Conservation (phyloP, 805 yeast genomes). For the Komagataella pastoris region DNA sequence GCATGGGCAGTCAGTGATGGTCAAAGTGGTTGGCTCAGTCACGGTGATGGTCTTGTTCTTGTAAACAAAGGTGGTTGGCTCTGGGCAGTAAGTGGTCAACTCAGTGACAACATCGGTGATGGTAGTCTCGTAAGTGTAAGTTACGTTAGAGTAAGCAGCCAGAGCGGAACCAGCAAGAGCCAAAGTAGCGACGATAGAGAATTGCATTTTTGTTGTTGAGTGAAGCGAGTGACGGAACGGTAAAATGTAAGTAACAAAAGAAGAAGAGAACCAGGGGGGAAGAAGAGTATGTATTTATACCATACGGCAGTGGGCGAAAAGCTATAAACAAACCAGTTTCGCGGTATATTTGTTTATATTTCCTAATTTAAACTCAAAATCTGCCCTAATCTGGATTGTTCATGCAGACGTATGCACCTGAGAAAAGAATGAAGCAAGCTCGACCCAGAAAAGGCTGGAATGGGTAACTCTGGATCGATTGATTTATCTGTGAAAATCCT, state of each 20-base stretch:
- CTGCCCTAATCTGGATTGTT: not conserved
- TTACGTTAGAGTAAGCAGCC: conserved; percentile 30
- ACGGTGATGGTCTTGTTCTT: conserved; percentile 63
- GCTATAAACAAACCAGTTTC: not conserved
- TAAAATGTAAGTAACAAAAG: conserved; percentile 2
- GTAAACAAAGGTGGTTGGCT: conserved; percentile 49
- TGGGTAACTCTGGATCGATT: not conserved
- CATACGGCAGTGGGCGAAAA: not conserved
- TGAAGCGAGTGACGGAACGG: conserved; percentile 17
- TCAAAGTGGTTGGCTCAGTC: conserved; percentile 68
- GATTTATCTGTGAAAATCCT: not conserved
- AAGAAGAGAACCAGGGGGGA: not conserved
- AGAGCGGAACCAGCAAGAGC: conserved; percentile 26
- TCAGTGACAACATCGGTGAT: conserved; percentile 46
- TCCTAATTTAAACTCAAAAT: not conserved
- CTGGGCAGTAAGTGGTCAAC: conserved; percentile 77
- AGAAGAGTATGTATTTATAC: not conserved
- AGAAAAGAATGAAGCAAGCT: not conserved
- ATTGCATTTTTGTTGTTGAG: conserved; percentile 17
- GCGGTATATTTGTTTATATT: not conserved
- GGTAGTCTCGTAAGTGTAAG: conserved; percentile 31
- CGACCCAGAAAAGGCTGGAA: not conserved
- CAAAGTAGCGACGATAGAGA: conserved; percentile 17
- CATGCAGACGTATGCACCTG: not conserved
- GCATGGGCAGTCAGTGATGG: conserved; percentile 83